phyloP scores from a whole-genome alignment of 2,329 filamentous ascomycete genomes.

The Coniochaeta pulveracea region DNA sequence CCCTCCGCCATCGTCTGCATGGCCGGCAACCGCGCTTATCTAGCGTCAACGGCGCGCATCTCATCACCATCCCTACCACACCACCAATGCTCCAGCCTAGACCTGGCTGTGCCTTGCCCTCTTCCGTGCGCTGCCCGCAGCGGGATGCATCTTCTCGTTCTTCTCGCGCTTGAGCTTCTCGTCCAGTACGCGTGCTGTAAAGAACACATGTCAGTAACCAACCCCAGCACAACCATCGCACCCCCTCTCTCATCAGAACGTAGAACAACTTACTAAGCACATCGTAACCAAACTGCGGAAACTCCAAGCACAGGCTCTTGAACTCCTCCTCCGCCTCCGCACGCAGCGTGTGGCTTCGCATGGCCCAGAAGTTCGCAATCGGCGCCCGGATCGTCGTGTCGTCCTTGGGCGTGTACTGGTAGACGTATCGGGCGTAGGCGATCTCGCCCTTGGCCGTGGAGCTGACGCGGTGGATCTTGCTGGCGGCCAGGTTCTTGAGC shows the following conservation, averaged over 20 bases:
- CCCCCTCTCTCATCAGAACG: not conserved
- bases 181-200: conserved; percentile 48
- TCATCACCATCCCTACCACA: too few species aligned
- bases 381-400: conserved; percentile 69
- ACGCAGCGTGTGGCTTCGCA: conserved; percentile 65
- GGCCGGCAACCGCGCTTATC: too few species aligned
- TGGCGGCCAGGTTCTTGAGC: conserved; percentile 67
- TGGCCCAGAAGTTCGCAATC: conserved; percentile 85
- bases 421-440: conserved; percentile 82
- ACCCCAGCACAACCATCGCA: not conserved
- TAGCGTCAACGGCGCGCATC: too few species aligned
- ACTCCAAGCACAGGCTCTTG: conserved; percentile 73
- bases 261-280: conserved; percentile 54
- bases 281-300: conserved; percentile 86
- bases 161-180: conserved; percentile 55
- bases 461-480: conserved; percentile 87
- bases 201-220: not conserved
- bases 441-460: conserved; percentile 85
- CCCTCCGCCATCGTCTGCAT: too few species aligned
- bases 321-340: conserved; percentile 83
- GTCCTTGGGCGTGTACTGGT: conserved; percentile 59
- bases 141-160: conserved; percentile 46
- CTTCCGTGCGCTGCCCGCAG: conserved; percentile 39
- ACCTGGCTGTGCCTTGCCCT: conserved; percentile 37
- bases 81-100: not conserved